These are phyloP conservation scores for Trichoderma oligosporum DNA, from an alignment of 2,329 filamentous ascomycete genomes.

Conservation along the genomic window DNA sequence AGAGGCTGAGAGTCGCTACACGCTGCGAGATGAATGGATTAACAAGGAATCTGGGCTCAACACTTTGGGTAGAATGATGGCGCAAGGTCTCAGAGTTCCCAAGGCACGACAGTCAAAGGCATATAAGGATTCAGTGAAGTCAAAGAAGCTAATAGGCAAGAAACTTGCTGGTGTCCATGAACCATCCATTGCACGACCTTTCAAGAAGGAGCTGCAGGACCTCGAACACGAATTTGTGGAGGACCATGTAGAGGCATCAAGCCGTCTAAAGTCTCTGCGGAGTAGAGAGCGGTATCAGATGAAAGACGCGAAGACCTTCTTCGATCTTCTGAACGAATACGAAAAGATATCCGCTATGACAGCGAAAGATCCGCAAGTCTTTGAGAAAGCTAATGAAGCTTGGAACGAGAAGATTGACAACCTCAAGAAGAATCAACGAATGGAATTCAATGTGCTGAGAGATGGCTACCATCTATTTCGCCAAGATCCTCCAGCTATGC, in stretches of 20 bases:
- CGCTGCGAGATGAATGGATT: constrained; percentile 46
- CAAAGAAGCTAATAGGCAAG: constrained; percentile 25
- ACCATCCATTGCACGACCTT: constrained; percentile 38
- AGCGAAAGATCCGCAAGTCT: constrained; percentile 22
- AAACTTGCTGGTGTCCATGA: constrained; percentile 31
- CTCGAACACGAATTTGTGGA: constrained; percentile 32
- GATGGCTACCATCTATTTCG: constrained; percentile 54
- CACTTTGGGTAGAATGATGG: constrained; percentile 46
- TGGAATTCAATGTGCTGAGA: constrained; percentile 39
- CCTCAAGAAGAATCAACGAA: constrained; percentile 32
- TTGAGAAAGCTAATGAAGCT: constrained; percentile 30
- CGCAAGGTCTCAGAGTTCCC: constrained; percentile 42
- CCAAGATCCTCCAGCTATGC: constrained; percentile 49
- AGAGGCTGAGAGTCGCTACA: constrained; percentile 27
- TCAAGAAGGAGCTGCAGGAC: constrained; percentile 41
- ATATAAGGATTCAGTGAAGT: constrained; percentile 25
- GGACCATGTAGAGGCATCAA: constrained; percentile 1
- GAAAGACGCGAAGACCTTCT: constrained; percentile 25
- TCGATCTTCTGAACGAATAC: constrained; percentile 35
- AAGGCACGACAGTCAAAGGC: constrained; percentile 39
- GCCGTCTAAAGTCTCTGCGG: constrained; percentile 30
- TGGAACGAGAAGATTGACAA: constrained; percentile 36
- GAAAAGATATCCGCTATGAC: constrained; percentile 28
- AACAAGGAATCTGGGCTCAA: constrained; percentile 43
- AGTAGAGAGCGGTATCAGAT: constrained; percentile 28